A percentile compares a stretch with the other conserved stretches of the same genome.
Conservation (phyloP, 257 asterid genomes). For the Nyctanthes arbortristis region DNA sequence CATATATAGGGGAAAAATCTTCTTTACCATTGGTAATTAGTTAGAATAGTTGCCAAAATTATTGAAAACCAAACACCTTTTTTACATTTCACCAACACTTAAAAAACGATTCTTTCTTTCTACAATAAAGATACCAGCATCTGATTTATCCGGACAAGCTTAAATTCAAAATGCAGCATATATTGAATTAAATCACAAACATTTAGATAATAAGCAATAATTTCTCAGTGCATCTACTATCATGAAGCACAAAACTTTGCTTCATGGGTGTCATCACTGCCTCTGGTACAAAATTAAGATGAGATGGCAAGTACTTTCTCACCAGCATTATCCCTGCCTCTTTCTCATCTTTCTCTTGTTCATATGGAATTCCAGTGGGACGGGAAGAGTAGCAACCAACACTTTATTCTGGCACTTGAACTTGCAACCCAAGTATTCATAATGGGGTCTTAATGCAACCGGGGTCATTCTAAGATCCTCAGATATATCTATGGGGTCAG, state of each 20-base stretch:
- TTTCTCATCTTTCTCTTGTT: constrained; percentile 45
- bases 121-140: no score
- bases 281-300: not conserved
- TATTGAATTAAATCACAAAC: not conserved
- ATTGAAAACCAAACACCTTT: not conserved
- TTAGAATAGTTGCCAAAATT: no score
- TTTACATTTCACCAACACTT: no score
- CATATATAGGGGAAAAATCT: no score
- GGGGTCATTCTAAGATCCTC: constrained; percentile 67
- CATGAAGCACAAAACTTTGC: no score
- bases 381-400: constrained; percentile 58
- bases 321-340: no score
- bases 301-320: not conserved
- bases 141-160: not conserved
- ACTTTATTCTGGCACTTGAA: constrained; percentile 43
- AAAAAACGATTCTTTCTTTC: no score
- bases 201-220: not conserved
- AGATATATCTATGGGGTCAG: constrained; percentile 68
- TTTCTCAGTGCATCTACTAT: not conserved
- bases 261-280: no score
- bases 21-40: no score
- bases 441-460: constrained; percentile 42
- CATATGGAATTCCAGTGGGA: constrained; percentile 61
- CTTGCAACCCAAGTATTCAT: constrained; percentile 79
- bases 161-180: not conserved